Percentiles rank a stretch among this genome's conserved stretches.
These are phyloP conservation scores for Aspergillus oerlinghausenensis DNA, from an alignment of 2,329 filamentous ascomycete species.

Conservation along the genomic window DNA sequence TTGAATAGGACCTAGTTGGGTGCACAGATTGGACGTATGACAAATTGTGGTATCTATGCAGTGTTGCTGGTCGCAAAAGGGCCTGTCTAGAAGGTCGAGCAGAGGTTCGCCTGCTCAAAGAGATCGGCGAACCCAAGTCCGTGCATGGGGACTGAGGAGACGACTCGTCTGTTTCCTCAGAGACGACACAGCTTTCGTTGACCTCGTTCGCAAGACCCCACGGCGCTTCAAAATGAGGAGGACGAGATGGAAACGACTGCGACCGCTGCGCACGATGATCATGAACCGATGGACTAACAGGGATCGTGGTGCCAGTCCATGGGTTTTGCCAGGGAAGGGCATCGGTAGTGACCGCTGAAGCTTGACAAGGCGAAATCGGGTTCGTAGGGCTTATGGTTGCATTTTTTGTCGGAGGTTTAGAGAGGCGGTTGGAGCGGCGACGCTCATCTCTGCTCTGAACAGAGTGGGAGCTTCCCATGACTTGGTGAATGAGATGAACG, in stretches of 20 bases:
- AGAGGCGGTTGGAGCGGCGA: constrained; percentile 32
- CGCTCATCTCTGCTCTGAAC: constrained; percentile 28
- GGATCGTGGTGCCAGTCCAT: constrained; percentile 26
- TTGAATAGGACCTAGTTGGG: constrained; percentile 27
- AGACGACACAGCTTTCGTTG: constrained; percentile 2
- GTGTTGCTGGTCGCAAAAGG: constrained; percentile 19
- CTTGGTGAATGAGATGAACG: constrained; percentile 10
- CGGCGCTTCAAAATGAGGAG: constrained; percentile 10
- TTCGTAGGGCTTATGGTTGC: constrained; percentile 9
- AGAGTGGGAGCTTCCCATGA: constrained; percentile 37
- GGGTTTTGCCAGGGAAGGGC: constrained; percentile 30
- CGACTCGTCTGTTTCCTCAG: constrained; percentile 7
- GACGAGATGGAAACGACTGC: constrained; percentile 20
- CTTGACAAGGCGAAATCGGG: constrained; percentile 12
- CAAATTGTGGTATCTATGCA: constrained; percentile 10
- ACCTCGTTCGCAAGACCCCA: constrained; percentile 2
- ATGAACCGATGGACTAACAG: constrained; percentile 11
- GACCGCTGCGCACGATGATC: constrained; percentile 10
- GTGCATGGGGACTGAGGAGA: constrained; percentile 6
- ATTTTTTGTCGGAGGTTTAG: constrained; percentile 32
- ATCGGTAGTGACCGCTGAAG: constrained; percentile 1
- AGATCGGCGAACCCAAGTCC: constrained; percentile 5
- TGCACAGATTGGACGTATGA: constrained; percentile 11
- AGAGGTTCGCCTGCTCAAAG: constrained; percentile 16
- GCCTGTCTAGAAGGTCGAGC: constrained; percentile 15